A percentile compares a stretch with the other conserved stretches of the same genome.
These are phyloP conservation scores for Stentor coeruleus DNA, from an alignment of 73 alveolate genomes.

Conservation along the genomic window DNA sequence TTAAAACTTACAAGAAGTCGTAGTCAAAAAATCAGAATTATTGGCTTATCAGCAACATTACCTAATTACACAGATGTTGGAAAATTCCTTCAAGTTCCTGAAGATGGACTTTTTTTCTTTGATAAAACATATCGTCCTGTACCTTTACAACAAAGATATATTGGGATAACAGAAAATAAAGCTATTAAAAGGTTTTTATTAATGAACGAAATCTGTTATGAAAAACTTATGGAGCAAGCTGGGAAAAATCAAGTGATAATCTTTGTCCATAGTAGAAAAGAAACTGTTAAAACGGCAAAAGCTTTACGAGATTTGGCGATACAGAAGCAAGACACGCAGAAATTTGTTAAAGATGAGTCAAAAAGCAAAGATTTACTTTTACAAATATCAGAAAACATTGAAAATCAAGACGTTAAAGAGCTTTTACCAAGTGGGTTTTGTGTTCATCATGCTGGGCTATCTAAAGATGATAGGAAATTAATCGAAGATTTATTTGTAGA, in stretches of 20 bases:
- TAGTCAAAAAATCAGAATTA: conserved; percentile 87
- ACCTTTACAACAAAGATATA: conserved; percentile 92
- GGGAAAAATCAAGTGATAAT: conserved; percentile 91
- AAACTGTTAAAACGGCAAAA: conserved; percentile 98
- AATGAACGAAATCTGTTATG: conserved; percentile 98
- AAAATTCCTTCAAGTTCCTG: conserved; percentile 81
- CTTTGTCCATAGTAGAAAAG: conserved; percentile 98
- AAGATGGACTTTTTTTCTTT: conserved; percentile 79
- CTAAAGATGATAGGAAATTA: conserved; percentile 92
- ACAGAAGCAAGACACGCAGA: conserved; percentile 77
- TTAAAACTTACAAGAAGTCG: conserved; percentile 89
- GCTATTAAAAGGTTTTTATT: conserved; percentile 95
- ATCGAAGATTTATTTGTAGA: conserved; percentile 97
- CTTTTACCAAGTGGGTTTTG: conserved; percentile 95
- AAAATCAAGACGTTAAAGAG: conserved; percentile 82
- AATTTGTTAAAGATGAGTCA: conserved; percentile 63
- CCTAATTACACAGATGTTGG: conserved; percentile 99
- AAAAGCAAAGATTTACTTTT: conserved; percentile 9
- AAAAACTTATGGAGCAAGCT: conserved; percentile 88
- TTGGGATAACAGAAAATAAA: conserved; percentile 99
- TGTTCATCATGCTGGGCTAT: conserved; percentile 99
- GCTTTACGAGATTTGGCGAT: conserved; percentile 76
- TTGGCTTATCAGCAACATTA: conserved; percentile 99
- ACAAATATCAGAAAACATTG: background rate
- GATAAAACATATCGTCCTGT: conserved; percentile 98